phyloP scores from a whole-genome alignment of 2,329 filamentous ascomycete genomes.

The Daldinia eschscholtzii region DNA sequence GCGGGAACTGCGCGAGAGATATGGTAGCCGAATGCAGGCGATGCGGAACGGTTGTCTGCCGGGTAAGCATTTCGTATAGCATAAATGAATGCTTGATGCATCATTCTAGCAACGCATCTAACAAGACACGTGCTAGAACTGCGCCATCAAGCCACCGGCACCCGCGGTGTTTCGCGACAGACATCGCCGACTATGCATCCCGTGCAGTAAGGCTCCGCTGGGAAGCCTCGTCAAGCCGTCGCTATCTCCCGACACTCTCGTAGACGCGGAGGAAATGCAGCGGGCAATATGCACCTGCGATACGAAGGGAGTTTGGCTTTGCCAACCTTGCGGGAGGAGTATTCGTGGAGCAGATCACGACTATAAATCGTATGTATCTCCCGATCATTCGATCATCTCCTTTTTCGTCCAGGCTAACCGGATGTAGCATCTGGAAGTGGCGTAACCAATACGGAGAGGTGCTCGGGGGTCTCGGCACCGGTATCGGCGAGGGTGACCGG shows the following conservation, averaged over 20 bases:
- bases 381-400: slow-evolving; percentile 16
- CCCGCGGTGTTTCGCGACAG: slow-evolving; percentile 75
- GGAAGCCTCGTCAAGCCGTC: slow-evolving; percentile 63
- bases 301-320: slow-evolving; percentile 80
- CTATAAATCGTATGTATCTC: slow-evolving; percentile 65
- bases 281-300: slow-evolving; percentile 66
- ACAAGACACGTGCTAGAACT: slow-evolving; percentile 74
- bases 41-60: slow-evolving; percentile 82
- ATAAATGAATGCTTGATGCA: slow-evolving; percentile 22
- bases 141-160: slow-evolving; percentile 84
- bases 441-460: slow-evolving; percentile 85
- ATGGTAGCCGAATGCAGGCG: slow-evolving; percentile 86
- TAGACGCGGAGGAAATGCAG: slow-evolving; percentile 69
- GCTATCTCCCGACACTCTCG: slow-evolving; percentile 59
- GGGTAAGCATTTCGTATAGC: slow-evolving; percentile 67
- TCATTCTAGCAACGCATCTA: slow-evolving; percentile 8
- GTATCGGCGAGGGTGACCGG: slow-evolving; percentile 88
- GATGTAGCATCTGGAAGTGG: slow-evolving; percentile 83
- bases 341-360: slow-evolving; percentile 72
- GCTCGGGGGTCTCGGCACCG: slow-evolving; percentile 83
- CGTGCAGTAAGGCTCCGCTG: slow-evolving; percentile 80
- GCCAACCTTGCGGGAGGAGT: slow-evolving; percentile 82
- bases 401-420: slow-evolving; percentile 9
- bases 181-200: slow-evolving; percentile 83
- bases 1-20: slow-evolving; percentile 85